Conservation (phyloP, 768 basidiomycete genomes). For the Lentinula raphanica region DNA sequence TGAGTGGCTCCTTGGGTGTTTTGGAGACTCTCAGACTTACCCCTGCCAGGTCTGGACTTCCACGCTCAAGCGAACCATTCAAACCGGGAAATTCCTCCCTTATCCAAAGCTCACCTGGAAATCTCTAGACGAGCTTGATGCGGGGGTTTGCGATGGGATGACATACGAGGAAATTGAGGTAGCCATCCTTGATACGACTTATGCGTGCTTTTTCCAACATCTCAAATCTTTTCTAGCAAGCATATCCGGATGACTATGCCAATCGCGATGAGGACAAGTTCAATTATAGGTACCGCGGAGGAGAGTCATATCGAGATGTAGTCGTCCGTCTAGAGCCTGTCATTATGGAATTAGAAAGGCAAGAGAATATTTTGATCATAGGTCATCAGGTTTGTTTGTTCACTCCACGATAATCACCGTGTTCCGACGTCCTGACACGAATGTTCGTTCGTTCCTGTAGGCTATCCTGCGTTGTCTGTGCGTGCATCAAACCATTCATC, state of each 20-base stretch:
- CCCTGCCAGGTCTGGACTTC: conserved; percentile 93
- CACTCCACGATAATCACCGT: too few species aligned
- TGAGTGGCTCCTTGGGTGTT: conserved; percentile 30
- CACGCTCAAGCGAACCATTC: conserved; percentile 88
- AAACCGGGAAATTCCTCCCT: conserved; percentile 77
- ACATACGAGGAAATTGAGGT: conserved; percentile 99
- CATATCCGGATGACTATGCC: conserved; percentile 97
- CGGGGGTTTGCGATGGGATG: conserved; percentile 99
- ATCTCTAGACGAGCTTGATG: conserved; percentile 95
- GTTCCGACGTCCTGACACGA: too few species aligned
- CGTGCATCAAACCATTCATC: too few species aligned
- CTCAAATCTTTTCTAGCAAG: too few species aligned
- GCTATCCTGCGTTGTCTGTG: conserved; percentile 78
- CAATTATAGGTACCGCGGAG: conserved; percentile 96
- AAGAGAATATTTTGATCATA: conserved; percentile 94
- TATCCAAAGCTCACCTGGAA: conserved; percentile 98
- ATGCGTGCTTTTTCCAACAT: too few species aligned
- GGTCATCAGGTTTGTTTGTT: conserved; percentile 71
- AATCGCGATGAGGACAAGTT: conserved; percentile 99
- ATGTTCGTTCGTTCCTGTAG: conserved; percentile 24
- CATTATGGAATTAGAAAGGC: conserved; percentile 98
- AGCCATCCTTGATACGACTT: too few species aligned
- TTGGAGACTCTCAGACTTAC: background rate
- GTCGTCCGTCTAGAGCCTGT: conserved; percentile 93
- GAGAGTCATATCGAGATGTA: conserved; percentile 97